These are phyloP conservation scores for Ogataea hybrid DNA, from an alignment of 1,139 yeast genomes.

Conservation along the genomic window DNA sequence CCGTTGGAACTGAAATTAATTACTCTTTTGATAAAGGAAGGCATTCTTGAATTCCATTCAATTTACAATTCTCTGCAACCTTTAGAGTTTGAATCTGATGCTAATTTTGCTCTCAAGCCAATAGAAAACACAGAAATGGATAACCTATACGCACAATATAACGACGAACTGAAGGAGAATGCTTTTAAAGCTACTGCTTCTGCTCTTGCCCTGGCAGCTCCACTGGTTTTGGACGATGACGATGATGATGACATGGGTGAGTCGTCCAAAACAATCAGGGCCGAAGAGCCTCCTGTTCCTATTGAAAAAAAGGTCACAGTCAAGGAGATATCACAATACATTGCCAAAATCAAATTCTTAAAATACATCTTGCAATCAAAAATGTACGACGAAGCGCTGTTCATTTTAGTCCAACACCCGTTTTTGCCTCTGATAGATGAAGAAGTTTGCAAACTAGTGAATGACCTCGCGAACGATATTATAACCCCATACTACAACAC, in stretches of 20 bases:
- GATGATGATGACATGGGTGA: conserved; percentile 35
- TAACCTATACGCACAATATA: conserved; percentile 44
- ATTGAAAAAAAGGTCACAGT: conserved; percentile 16
- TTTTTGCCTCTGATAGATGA: conserved; percentile 56
- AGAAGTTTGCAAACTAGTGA: conserved; percentile 49
- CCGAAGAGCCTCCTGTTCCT: conserved; percentile 5
- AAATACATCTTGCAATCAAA: conserved; percentile 61
- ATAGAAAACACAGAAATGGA: conserved; percentile 38
- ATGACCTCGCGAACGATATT: conserved; percentile 47
- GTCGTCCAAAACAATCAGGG: conserved; percentile 7
- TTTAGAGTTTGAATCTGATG: conserved; percentile 39
- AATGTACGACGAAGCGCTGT: conserved; percentile 60
- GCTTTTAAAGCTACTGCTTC: conserved; percentile 67
- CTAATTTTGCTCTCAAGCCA: conserved; percentile 28
- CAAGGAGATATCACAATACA: conserved; percentile 16
- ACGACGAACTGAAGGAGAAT: conserved; percentile 55
- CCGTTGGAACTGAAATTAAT: conserved; percentile 45
- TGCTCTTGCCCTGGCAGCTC: conserved; percentile 87
- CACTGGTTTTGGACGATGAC: conserved; percentile 67
- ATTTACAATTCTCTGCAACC: conserved; percentile 53
- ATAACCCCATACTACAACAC: conserved; percentile 48
- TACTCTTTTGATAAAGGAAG: conserved; percentile 61
- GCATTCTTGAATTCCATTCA: conserved; percentile 63
- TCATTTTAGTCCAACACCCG: conserved; percentile 61
- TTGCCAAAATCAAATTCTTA: conserved; percentile 44